Evolutionary conservation across 2,329 filamentous ascomycete genomes (phyloP).

Genomic region (Diaporthe sp.): DNA sequence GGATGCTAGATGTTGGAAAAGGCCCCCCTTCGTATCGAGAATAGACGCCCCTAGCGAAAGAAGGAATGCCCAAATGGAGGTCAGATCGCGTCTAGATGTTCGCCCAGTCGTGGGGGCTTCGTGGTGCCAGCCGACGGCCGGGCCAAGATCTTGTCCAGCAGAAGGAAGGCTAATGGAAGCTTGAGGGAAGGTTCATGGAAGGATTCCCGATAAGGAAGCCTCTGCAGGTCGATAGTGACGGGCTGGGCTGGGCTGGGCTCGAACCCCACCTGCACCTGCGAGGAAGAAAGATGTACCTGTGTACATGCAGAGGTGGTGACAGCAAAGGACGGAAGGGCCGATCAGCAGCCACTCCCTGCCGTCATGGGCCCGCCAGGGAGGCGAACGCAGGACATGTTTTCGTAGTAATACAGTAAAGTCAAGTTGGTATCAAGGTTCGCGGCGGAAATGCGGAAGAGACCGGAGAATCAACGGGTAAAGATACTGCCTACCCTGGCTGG

Average conservation of each 20-base stretch:
- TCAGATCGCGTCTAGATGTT: constrained; percentile 17
- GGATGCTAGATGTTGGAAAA: neutral
- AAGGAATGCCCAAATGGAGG: constrained; percentile 21
- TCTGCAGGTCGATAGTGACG: constrained; percentile 9
- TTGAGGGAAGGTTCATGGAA: constrained; percentile 36
- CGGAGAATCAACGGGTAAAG: constrained; percentile 23
- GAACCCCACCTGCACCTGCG: neutral
- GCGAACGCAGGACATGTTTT: neutral
- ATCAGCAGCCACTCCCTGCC: constrained; percentile 20
- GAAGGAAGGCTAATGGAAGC: constrained; percentile 25
- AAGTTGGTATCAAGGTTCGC: neutral
- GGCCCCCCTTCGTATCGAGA: neutral
- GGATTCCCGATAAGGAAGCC: constrained; percentile 14
- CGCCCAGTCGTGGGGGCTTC: neutral
- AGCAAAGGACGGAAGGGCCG: constrained; percentile 17
- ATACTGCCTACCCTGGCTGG: constrained; percentile 2
- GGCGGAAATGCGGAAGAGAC: constrained; percentile 27
- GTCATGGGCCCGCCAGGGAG: constrained; percentile 12
- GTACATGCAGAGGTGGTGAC: constrained; percentile 19
- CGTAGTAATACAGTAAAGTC: neutral
- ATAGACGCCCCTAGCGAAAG: constrained; percentile 18
- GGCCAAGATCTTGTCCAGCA: constrained; percentile 11
- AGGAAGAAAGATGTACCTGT: neutral
- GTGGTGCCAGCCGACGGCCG: neutral
- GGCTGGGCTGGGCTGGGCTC: constrained; percentile 19